Conservation (phyloP, 2,329 filamentous ascomycete species). For the Colletotrichum zoysiae region DNA sequence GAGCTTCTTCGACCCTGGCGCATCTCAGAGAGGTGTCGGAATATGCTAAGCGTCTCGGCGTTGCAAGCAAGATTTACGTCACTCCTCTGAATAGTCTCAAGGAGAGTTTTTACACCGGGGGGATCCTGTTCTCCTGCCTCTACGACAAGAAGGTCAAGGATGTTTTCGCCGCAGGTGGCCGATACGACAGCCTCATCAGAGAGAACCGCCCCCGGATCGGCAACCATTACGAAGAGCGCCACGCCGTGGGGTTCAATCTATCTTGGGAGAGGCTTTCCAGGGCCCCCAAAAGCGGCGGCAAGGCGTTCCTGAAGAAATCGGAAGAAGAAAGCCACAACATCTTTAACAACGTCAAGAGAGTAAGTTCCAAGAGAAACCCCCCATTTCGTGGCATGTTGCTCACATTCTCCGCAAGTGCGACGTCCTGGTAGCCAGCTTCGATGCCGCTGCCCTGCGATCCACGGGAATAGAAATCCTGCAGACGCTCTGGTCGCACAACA, state of each 20-base stretch:
- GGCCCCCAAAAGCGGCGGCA: slow-evolving; percentile 68
- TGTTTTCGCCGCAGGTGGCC: slow-evolving; percentile 92
- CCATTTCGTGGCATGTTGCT: background rate
- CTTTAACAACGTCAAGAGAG: slow-evolving; percentile 57
- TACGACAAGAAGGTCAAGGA: slow-evolving; percentile 87
- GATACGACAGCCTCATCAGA: slow-evolving; percentile 90
- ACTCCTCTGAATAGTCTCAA: slow-evolving; percentile 89
- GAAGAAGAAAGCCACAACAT: slow-evolving; percentile 72
- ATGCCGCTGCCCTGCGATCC: slow-evolving; percentile 79
- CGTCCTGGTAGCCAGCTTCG: slow-evolving; percentile 90
- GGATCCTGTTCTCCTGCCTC: slow-evolving; percentile 90
- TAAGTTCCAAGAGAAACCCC: background rate
- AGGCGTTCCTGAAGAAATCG: slow-evolving; percentile 75
- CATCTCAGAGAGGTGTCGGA: slow-evolving; percentile 84
- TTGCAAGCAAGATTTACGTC: slow-evolving; percentile 84
- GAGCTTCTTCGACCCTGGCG: slow-evolving; percentile 80
- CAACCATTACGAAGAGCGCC: slow-evolving; percentile 72
- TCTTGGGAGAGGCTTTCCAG: slow-evolving; percentile 86
- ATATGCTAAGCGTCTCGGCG: slow-evolving; percentile 80
- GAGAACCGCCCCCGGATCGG: slow-evolving; percentile 81
- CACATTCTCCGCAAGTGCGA: slow-evolving; percentile 72
- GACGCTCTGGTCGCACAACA: slow-evolving; percentile 83
- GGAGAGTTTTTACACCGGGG: slow-evolving; percentile 89
- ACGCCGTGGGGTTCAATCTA: slow-evolving; percentile 93
- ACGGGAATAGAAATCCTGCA: slow-evolving; percentile 82